Evolutionary conservation across 2,329 filamentous ascomycete genomes (phyloP).

Genomic region (Colletotrichum sp.): DNA sequence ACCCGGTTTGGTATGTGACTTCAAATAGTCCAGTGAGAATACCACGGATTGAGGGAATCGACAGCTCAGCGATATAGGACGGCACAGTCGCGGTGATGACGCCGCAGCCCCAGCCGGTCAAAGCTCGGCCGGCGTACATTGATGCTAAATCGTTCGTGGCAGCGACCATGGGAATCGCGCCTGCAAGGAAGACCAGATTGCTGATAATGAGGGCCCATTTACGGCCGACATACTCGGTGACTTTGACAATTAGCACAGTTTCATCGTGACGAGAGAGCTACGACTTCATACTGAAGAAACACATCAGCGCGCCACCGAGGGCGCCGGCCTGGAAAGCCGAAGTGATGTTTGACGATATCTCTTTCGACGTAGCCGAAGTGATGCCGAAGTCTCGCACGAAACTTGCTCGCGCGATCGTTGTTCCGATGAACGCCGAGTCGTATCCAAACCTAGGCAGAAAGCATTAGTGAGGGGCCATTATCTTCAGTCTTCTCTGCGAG

Average conservation of each 20-base stretch:
- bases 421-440: slow-evolving; percentile 59
- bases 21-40: slow-evolving; percentile 59
- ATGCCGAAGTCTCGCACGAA: slow-evolving; percentile 49
- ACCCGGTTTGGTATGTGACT: slow-evolving; percentile 59
- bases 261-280: accelerated
- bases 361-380: slow-evolving; percentile 28
- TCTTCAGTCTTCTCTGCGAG: not conserved
- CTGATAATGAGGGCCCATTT: slow-evolving; percentile 54
- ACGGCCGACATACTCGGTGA: slow-evolving; percentile 53
- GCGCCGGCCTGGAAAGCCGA: slow-evolving; percentile 54
- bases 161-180: slow-evolving; percentile 47
- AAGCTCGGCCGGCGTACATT: slow-evolving; percentile 59
- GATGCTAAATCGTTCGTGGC: slow-evolving; percentile 44
- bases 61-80: slow-evolving; percentile 68
- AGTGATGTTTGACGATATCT: slow-evolving; percentile 48
- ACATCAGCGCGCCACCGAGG: slow-evolving; percentile 57
- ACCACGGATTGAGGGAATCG: slow-evolving; percentile 62
- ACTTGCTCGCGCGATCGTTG: slow-evolving; percentile 52
- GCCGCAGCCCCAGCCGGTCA: slow-evolving; percentile 63
- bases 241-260: slow-evolving; percentile 13
- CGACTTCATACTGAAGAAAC: slow-evolving; percentile 38
- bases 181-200: slow-evolving; percentile 48
- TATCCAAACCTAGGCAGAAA: slow-evolving; percentile 48
- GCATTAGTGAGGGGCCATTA: not conserved
- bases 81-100: slow-evolving; percentile 63